Evolutionary conservation across 306 rosid species (phyloP), one percentile per base, ranked within the genome.

Genomic region (Alnus rubra): DNA sequence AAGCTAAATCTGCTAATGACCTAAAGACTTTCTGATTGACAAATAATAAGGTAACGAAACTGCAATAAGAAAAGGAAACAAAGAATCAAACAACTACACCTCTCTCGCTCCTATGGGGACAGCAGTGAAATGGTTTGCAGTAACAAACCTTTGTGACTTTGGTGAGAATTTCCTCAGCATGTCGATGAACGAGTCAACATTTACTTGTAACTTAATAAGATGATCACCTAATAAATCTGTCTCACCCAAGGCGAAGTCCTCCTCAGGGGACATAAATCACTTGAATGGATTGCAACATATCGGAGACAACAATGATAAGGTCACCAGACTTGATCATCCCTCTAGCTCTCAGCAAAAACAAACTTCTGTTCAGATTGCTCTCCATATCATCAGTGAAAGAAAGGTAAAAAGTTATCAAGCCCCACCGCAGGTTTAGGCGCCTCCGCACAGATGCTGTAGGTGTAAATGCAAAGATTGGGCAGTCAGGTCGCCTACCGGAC

Each of bases 251-350:
- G 49, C 7, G 5, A 45, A 14, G 63, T 56, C 4, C 12, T 56
- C 31, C 30, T 56, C 63, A 56, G 30, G 98, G 99, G 69, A 95
- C 98, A 85, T 95, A 91, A 97, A 95, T 88, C 45, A 93, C 99
- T 86, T 93, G 99, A 73, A 95, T 89, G 71, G 97, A 93, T 85
- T 93, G 98, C 82, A 93, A 86, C 87, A 90, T 87, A 81, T 95
- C 99, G 4, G 98, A 95, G 83, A 95, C 98, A 69, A 94, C 99
- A 80, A 95, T 90, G 67, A 95, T 92, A 69, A 92, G 99, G 86
- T 92, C 98, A 47, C 98, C 99, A 39, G 99, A 90, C 82, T 93
- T 95, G 89, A 95, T 90, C 81, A 95, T 76, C 81, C 91, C 90
- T 87, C 98, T 81, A 68, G 98, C 98, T 88, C 91, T 95, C n/a